phyloP scores from a whole-genome alignment of 495 filamentous ascomycete species.

The Penicillium ochrochloron region DNA sequence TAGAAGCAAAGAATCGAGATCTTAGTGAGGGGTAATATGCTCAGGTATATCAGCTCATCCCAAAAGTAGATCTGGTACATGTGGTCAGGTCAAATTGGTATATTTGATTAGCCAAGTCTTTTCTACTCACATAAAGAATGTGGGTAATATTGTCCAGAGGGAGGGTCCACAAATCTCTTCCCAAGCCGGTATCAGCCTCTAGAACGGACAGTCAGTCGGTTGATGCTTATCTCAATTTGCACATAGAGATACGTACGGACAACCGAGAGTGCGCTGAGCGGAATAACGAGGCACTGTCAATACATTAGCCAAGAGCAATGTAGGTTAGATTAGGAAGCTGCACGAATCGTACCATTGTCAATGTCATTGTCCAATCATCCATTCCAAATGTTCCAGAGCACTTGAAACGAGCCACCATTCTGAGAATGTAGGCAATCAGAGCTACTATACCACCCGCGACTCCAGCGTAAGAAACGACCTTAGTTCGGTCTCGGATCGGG shows the following conservation, averaged over 20 bases:
- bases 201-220: not conserved
- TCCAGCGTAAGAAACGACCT: constrained; percentile 31
- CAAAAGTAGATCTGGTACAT: constrained; percentile 33
- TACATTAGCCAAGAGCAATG: not conserved
- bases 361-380: constrained; percentile 38
- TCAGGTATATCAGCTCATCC: constrained; percentile 43
- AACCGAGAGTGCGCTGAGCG: constrained; percentile 32
- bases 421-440: constrained; percentile 32
- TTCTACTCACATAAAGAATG: constrained; percentile 37
- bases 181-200: constrained; percentile 48
- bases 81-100: not conserved
- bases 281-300: constrained; percentile 25
- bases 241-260: constrained; percentile 28
- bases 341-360: constrained; percentile 33
- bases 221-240: not conserved
- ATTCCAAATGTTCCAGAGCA: constrained; percentile 34
- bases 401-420: constrained; percentile 32
- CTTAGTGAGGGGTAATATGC: constrained; percentile 41
- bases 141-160: constrained; percentile 49
- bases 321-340: not conserved
- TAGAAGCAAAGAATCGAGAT: constrained; percentile 48
- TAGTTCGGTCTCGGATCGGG: constrained; percentile 34
- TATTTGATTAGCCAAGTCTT: not conserved
- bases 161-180: constrained; percentile 53
- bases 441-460: constrained; percentile 31